These are phyloP conservation scores for Turritis glabra DNA, from an alignment of 345 rosid genomes.

Conservation along the genomic window DNA sequence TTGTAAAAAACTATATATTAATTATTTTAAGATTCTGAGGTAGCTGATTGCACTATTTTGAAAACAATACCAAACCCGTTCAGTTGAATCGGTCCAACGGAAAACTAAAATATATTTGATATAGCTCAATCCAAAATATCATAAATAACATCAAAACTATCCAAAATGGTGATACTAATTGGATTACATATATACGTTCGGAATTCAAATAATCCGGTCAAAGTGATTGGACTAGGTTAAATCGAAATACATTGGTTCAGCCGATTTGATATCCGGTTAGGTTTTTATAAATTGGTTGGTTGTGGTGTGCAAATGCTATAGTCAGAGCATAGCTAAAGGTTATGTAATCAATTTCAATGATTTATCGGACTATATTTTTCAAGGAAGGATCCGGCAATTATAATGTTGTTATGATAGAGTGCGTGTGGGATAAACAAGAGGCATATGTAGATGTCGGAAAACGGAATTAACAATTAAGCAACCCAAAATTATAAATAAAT, in stretches of 20 bases:
- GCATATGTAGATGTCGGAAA: constrained; percentile 31
- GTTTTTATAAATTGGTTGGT: not conserved
- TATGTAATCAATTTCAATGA: not conserved
- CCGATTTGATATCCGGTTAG: not conserved
- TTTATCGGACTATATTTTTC: not conserved
- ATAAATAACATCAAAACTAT: no score
- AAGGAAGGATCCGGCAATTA: not conserved
- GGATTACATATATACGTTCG: no score
- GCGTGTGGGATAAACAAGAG: constrained; percentile 27
- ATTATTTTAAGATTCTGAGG: no score
- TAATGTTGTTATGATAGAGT: not conserved
- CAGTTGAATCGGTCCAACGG: no score
- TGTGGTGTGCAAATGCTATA: not conserved
- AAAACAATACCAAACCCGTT: no score
- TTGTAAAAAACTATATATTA: no score
- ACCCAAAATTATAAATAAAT: not conserved
- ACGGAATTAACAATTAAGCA: constrained; percentile 16
- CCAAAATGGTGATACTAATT: no score
- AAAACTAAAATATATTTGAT: no score
- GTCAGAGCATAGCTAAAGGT: not conserved
- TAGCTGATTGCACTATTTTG: no score
- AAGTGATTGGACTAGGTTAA: not conserved
- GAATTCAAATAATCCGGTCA: not conserved
- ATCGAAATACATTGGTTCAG: not conserved
- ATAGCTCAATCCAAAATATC: no score